phyloP scores from a whole-genome alignment of 225 moss, liverwort and hornwort species.

The Ulota crispa region DNA sequence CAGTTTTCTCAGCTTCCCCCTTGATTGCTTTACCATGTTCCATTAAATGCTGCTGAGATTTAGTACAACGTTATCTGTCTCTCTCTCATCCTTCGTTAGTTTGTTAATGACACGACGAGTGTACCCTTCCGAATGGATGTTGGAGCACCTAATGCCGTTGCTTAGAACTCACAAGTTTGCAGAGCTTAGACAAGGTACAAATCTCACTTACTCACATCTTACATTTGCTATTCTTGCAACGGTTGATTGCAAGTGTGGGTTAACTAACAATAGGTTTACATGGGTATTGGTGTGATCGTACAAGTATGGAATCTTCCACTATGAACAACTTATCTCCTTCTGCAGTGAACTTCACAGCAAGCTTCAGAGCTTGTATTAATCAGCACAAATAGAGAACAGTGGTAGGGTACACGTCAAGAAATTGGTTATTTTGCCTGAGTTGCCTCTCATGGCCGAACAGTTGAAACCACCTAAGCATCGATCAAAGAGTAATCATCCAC shows the following conservation, averaged over 20 bases:
- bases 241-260: not conserved
- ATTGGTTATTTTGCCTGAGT: not conserved
- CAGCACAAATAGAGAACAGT: not conserved
- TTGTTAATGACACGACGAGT: not conserved
- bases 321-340: not conserved
- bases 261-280: not conserved
- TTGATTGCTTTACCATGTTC: not conserved
- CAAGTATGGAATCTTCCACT: not conserved
- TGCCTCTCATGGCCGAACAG: no score
- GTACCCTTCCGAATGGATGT: not conserved
- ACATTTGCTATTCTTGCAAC: constrained; percentile 10
- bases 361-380: not conserved
- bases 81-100: not conserved
- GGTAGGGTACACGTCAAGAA: constrained; percentile 28
- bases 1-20: not conserved
- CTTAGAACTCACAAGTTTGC: not conserved
- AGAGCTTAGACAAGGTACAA: not conserved
- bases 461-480: no score
- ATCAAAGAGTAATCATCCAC: not conserved
- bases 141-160: not conserved
- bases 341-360: not conserved
- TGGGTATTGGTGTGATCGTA: constrained; percentile 5
- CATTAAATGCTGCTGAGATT: not conserved
- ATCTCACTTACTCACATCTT: not conserved
- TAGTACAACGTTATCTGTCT: not conserved